Evolutionary conservation across 352 stramenopile genomes (phyloP), one percentile per base, ranked within the genome.

Genomic region (Pythium diclinum): DNA sequence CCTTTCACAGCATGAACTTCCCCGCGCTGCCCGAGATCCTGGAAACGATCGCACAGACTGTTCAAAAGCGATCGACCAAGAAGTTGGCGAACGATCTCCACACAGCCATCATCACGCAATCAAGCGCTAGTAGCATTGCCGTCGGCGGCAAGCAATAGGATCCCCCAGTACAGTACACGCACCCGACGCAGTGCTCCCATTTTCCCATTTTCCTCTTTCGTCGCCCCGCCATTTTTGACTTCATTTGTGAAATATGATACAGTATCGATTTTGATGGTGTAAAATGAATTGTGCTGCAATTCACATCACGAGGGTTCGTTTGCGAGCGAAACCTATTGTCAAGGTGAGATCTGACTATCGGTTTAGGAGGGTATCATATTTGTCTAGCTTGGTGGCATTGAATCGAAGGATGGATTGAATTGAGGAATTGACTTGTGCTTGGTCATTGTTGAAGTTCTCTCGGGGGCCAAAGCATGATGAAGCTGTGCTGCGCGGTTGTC

Each of bases 51-150:
- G 72, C 78, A 61, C 76, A 65, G 42, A 74, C 76, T 30, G 85
- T 81, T 51, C 77, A 80, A 62, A 91, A 89, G 74, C 63, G 71
- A 49, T 91, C 82, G 14, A 91, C 82, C 21, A 85, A 84, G 69
- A 87, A 88, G 63, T 71, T 91, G n/a, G 82, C 78, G 38, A 73
- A 72, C 46, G 78, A 88, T 62, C 73, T 91, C 32, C 83, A 87
- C 70, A 77, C 77, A 38, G 77, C 80, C 59, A 83, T 91, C 64
- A 77, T 67, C 53, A 75, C 56, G 62, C 73, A 63, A 69, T 81
- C 53, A 76, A 61, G 44, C 28, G 48, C 44, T 51, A 51, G 44
- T 51, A 51, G 44, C 19, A 71, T 71, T 25, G 65, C 65, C 38
- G 65, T 71, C 25, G 65, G 65, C 13, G 65, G 65, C 25, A 38